A percentile compares a stretch with the other conserved stretches of the same genome.
phyloP scores from a whole-genome alignment of 768 basidiomycete genomes.

The Tylopilus cervinicoccineus region DNA sequence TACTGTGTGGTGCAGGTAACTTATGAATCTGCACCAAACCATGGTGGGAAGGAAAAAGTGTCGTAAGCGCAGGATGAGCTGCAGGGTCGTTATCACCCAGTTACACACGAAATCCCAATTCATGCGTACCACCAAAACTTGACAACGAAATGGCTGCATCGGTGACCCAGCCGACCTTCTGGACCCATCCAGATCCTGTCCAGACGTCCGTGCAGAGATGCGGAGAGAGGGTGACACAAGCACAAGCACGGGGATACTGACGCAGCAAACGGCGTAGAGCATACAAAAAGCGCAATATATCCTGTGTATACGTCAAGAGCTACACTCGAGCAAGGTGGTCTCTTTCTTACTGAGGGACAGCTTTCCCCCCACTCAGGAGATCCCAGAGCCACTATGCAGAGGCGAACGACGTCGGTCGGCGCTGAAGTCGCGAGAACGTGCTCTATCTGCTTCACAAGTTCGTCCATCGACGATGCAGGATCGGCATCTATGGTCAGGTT shows the following conservation, averaged over 20 bases:
- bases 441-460: slow-evolving; percentile 31
- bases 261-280: slow-evolving; percentile 59
- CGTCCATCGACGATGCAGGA: slow-evolving; percentile 14
- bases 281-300: slow-evolving; percentile 70
- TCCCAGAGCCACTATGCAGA: slow-evolving; percentile 62
- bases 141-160: slow-evolving; percentile 72
- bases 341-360: slow-evolving; percentile 46
- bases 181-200: slow-evolving; percentile 67
- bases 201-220: slow-evolving; percentile 55
- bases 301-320: slow-evolving; percentile 37
- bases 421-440: slow-evolving; percentile 24
- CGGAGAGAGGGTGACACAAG: slow-evolving; percentile 63
- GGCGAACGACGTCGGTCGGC: slow-evolving; percentile 41
- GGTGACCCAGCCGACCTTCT: slow-evolving; percentile 74
- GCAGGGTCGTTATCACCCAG: slow-evolving; percentile 11
- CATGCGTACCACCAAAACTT: slow-evolving; percentile 71
- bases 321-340: not conserved
- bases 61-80: slow-evolving; percentile 76
- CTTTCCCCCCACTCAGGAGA: slow-evolving; percentile 70
- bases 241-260: slow-evolving; percentile 55
- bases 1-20: slow-evolving; percentile 69
- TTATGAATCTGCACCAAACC: slow-evolving; percentile 77
- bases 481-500: slow-evolving; percentile 14
- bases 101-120: not conserved
- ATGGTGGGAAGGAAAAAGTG: slow-evolving; percentile 79